Base-by-base conservation (phyloP, 768 basidiomycete species). In the Podaxis pistillaris region DNA sequence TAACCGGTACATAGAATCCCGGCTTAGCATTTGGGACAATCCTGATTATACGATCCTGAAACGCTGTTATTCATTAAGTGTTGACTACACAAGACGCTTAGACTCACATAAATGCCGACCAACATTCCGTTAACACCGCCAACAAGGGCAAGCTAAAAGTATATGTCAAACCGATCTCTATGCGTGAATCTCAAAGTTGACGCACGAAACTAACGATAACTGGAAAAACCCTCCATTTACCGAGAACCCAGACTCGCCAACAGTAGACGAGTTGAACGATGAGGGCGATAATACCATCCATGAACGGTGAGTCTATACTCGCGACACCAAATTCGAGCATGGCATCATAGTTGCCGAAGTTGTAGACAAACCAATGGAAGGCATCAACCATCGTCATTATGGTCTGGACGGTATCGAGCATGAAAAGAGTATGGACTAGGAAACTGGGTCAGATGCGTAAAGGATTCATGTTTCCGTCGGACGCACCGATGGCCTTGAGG, bases 361-460 rank as follows among this genome's bases (percentile, higher is more conserved):
- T 36, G 28, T 26, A 28, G 4, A 62, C 53, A 49, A 62, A 62
- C 60, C 60, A 62, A 30, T 33, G 19, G 33, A 55, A 62, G 0
- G 54, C 53, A 24, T 62, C 60, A 11, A 30, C 52, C 60, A 62
- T 62, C 3, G 46, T 55, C 60, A 62, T 56, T 9, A 62, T 49
- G 11, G 60, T 47, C 36, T 62, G 60, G n/a, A 22, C 19, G 30
- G 53, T 55, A 19, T 62, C 60, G 19, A 62, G 19, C 19, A 49
- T 7, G 30, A 62, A 62, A 8, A 62, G 60, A n/a, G 40, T 24
- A n/a, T 62, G 60, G 22, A 62, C 60, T 37, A n/a, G 22, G 11
- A 13, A 22, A 0, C 13, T 4, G 38, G 38, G 19, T 56, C 2
- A 41, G 37, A 38, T 36, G 9, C 13, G 1, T n/a, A 17, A 24